These are phyloP conservation scores for Solanum chilense DNA, from an alignment of 257 asterid species.

Conservation along the genomic window DNA sequence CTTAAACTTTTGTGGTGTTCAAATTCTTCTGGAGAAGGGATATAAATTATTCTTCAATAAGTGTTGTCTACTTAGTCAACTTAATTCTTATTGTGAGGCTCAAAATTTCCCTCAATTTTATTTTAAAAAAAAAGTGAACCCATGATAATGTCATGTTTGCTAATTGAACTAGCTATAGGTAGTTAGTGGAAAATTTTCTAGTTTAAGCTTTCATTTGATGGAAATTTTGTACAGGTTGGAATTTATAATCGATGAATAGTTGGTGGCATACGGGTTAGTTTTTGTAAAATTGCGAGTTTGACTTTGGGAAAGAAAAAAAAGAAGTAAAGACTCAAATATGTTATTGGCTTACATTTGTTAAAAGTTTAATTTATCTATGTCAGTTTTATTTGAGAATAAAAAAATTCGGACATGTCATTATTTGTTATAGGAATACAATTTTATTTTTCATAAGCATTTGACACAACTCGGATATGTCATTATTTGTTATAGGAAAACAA, in stretches of 20 bases:
- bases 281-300: background rate
- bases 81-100: background rate
- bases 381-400: no score
- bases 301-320: background rate
- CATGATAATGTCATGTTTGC: background rate
- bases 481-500: no score
- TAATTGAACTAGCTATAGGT: background rate
- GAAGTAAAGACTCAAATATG: no score
- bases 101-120: background rate
- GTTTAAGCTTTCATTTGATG: background rate
- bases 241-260: background rate
- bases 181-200: background rate
- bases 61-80: background rate
- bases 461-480: no score
- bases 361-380: no score
- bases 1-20: background rate
- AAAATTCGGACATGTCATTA: no score
- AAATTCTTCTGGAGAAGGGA: background rate
- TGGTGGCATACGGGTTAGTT: background rate
- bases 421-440: no score
- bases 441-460: no score
- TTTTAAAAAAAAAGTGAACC: no score
- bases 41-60: background rate
- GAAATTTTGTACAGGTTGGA: background rate
- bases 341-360: no score